Evolutionary conservation across 768 basidiomycete genomes (phyloP).

Genomic region (Xerocomus brunneocitrinus): DNA sequence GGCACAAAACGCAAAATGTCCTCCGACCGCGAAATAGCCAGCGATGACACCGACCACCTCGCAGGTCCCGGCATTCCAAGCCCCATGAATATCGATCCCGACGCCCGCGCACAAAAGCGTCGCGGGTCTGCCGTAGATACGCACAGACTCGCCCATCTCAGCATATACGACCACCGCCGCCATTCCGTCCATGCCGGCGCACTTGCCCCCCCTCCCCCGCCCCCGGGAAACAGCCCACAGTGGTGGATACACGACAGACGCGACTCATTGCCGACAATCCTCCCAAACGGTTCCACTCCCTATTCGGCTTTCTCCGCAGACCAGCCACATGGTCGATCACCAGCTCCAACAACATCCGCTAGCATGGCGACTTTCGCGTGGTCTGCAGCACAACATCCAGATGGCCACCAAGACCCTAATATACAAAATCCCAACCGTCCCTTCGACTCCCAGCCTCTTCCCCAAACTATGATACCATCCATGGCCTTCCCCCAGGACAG

Average conservation of each 20-base stretch:
- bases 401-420: constrained; percentile 44
- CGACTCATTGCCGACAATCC: constrained; percentile 67
- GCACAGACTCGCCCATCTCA: constrained; percentile 67
- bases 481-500: constrained; percentile 60
- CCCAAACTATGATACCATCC: constrained; percentile 53
- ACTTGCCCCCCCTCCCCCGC: constrained; percentile 25
- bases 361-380: constrained; percentile 71
- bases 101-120: constrained; percentile 73
- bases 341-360: constrained; percentile 52
- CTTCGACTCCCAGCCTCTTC: constrained; percentile 45
- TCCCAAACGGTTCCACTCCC: constrained; percentile 54
- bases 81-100: constrained; percentile 51
- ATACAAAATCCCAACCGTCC: constrained; percentile 39
- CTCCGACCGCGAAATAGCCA: constrained; percentile 50
- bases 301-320: constrained; percentile 60
- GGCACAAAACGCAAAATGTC: constrained; percentile 86
- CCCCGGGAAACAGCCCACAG: constrained; percentile 28
- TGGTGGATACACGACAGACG: constrained; percentile 69
- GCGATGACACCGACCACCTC: constrained; percentile 65
- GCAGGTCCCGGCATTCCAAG: constrained; percentile 65
- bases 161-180: constrained; percentile 67
- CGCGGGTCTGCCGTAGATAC: constrained; percentile 82
- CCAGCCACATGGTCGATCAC: constrained; percentile 58
- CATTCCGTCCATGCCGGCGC: constrained; percentile 67
- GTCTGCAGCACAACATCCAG: constrained; percentile 48